Conservation (phyloP, 305 asterid species). For the Fraxinus latifolia region DNA sequence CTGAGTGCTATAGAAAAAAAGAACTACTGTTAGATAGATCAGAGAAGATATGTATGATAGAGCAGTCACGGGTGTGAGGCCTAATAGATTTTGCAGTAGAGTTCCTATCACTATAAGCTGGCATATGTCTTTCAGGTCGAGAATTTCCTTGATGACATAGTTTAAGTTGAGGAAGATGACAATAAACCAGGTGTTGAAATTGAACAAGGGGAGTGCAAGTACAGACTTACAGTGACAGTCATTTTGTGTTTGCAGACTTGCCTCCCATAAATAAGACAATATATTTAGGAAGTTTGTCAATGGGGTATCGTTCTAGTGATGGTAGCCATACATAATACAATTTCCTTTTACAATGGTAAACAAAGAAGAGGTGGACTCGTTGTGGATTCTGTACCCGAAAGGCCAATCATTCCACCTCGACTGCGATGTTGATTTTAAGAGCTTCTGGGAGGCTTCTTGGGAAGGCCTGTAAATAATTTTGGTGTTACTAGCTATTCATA, state of each 20-base stretch:
- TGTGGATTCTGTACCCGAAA: background rate
- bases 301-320: background rate
- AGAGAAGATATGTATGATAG: background rate
- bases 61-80: background rate
- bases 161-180: background rate
- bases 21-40: background rate
- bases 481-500: background rate
- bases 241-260: background rate
- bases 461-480: background rate
- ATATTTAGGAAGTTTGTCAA: background rate
- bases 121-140: background rate
- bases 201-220: background rate
- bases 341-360: background rate
- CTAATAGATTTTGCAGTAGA: background rate
- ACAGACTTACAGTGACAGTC: background rate
- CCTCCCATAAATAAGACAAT: background rate
- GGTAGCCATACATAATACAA: background rate
- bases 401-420: background rate
- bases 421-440: background rate
- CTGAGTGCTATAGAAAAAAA: background rate
- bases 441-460: background rate
- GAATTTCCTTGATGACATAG: background rate
- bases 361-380: background rate
- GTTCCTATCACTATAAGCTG: background rate
- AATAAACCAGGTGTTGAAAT: background rate